Percentiles rank a stretch among this genome's conserved stretches.
These are phyloP conservation scores for Triticum dicoccoides DNA, from an alignment of 176 grass and related monocot species.

Conservation along the genomic window DNA sequence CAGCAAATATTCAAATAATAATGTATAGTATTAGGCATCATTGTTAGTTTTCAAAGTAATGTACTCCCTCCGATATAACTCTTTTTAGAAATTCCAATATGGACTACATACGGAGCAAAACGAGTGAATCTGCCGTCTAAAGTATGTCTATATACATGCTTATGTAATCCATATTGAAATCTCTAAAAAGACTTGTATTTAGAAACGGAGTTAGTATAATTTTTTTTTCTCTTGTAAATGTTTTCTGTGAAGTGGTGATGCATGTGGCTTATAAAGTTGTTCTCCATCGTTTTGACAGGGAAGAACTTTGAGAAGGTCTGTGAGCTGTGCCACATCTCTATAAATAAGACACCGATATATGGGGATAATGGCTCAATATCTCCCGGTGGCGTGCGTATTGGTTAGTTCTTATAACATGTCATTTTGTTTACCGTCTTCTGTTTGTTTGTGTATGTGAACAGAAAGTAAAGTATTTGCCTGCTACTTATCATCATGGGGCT, in stretches of 20 bases:
- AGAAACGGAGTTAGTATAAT: too few relatives aligned
- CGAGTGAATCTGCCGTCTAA: too few relatives aligned
- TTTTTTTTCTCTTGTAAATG: too few relatives aligned
- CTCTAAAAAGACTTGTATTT: too few relatives aligned
- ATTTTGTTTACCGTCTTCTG: neutral
- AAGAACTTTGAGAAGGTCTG: slow-evolving; percentile 95
- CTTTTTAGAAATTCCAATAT: too few relatives aligned
- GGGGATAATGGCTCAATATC: slow-evolving; percentile 95
- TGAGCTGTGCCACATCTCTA: slow-evolving; percentile 87
- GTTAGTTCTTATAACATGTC: slow-evolving; percentile 42
- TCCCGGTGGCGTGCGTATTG: slow-evolving; percentile 85
- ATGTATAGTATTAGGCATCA: neutral
- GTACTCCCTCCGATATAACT: too few relatives aligned
- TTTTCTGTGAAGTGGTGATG: neutral
- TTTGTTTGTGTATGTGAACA: slow-evolving; percentile 3
- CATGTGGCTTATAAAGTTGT: neutral
- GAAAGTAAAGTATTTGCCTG: neutral
- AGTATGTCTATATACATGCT: too few relatives aligned
- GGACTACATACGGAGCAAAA: too few relatives aligned
- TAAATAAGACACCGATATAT: slow-evolving; percentile 93
- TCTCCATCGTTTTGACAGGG: slow-evolving; percentile 45
- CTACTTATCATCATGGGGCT: slow-evolving; percentile 26
- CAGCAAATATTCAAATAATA: neutral
- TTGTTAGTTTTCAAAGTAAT: slow-evolving; percentile 6
- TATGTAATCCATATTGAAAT: too few relatives aligned